A percentile compares a stretch with the other conserved stretches of the same genome.
Conservation (phyloP, 176 grass and related monocot genomes). For the Oryza meyeriana region DNA sequence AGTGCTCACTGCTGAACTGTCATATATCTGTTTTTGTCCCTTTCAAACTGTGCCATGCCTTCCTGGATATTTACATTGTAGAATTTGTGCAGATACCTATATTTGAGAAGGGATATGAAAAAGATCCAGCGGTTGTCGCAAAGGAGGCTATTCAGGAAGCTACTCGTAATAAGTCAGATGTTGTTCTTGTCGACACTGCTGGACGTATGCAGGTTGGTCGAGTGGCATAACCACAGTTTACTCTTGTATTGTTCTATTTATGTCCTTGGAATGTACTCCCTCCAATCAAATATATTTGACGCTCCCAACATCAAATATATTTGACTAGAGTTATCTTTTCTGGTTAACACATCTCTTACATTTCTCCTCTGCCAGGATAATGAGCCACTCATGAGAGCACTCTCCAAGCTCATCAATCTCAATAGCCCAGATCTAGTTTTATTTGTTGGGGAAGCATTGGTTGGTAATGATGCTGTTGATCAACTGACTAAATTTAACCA, state of each 20-base stretch:
- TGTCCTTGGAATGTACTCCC: not conserved
- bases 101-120: slow-evolving; percentile 81
- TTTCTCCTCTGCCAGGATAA: slow-evolving; percentile 46
- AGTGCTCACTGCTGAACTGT: not conserved
- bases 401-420: slow-evolving; percentile 78
- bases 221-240: not conserved
- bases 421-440: slow-evolving; percentile 67
- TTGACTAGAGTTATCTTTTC: no score
- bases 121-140: slow-evolving; percentile 69
- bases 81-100: slow-evolving; percentile 62
- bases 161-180: slow-evolving; percentile 53
- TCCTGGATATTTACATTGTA: slow-evolving; percentile 3
- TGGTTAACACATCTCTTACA: not conserved
- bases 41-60: not conserved
- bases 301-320: no score
- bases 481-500: slow-evolving; percentile 73
- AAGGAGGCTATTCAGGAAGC: slow-evolving; percentile 79
- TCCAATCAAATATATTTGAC: no score
- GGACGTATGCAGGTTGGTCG: slow-evolving; percentile 64
- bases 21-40: not conserved
- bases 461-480: slow-evolving; percentile 82
- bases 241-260: not conserved
- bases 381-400: slow-evolving; percentile 74
- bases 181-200: slow-evolving; percentile 79
- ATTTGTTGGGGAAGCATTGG: slow-evolving; percentile 72